These are phyloP conservation scores for rapeseed (Brassica napus) DNA, from an alignment of 345 rosid genomes.

Conservation along the genomic window DNA sequence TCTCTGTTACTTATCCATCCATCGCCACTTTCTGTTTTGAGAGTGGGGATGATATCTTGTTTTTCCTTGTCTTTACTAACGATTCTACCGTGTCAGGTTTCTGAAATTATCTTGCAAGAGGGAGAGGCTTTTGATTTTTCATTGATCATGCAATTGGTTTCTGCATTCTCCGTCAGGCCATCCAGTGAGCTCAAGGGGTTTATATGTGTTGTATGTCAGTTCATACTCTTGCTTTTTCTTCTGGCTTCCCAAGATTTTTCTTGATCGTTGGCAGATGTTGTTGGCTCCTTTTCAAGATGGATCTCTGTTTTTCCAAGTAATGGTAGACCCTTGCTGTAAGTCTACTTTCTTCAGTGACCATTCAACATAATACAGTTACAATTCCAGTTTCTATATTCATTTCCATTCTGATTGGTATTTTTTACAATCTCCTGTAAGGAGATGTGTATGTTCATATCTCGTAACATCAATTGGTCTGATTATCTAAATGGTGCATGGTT, in stretches of 20 bases:
- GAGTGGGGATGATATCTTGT: not conserved
- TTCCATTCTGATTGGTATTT: not conserved
- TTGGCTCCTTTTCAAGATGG: conserved; percentile 96
- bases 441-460: not conserved
- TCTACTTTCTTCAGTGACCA: conserved; percentile 18
- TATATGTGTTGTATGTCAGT: conserved; percentile 72
- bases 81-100: conserved; percentile 57
- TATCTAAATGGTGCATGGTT: conserved; percentile 26
- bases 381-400: not conserved
- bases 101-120: conserved; percentile 78
- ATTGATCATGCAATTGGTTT: conserved; percentile 73
- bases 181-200: conserved; percentile 71
- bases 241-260: conserved; percentile 12
- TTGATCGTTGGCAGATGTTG: conserved; percentile 79
- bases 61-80: not conserved
- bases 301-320: conserved; percentile 66
- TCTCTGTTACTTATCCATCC: not conserved
- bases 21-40: not conserved
- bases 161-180: conserved; percentile 61
- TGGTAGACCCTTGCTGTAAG: conserved; percentile 79
- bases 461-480: conserved; percentile 1
- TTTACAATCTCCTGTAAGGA: not conserved
- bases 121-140: conserved; percentile 72
- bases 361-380: not conserved
- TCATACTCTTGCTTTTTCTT: conserved; percentile 18